Conservation (phyloP, 805 yeast genomes). For the Metschnikowia baotianmanensis region DNA sequence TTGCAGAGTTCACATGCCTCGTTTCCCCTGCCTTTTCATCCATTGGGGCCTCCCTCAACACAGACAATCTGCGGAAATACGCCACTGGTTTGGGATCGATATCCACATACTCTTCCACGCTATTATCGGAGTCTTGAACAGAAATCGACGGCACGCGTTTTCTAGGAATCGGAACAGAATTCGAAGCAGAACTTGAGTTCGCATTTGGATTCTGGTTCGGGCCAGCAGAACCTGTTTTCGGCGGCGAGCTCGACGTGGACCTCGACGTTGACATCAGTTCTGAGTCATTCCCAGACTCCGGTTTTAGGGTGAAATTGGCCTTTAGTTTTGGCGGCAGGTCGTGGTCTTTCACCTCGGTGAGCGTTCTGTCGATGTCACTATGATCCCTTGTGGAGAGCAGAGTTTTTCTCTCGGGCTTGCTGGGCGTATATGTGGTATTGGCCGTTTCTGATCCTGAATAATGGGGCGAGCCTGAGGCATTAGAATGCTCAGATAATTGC, state of each 20-base stretch:
- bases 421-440: constrained; percentile 12
- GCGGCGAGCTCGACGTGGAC: not conserved
- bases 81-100: constrained; percentile 57
- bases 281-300: too few species aligned
- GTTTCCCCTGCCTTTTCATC: too few species aligned
- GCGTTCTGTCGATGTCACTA: not conserved
- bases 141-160: too few species aligned
- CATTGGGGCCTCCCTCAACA: constrained; percentile 51
- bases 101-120: constrained; percentile 16
- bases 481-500: too few species aligned
- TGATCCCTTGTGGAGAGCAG: constrained; percentile 12
- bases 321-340: not conserved
- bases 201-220: too few species aligned
- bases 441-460: too few species aligned
- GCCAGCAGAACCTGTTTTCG: not conserved
- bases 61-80: constrained; percentile 62
- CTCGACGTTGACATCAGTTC: too few species aligned
- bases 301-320: not conserved
- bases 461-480: too few species aligned
- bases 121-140: not conserved
- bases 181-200: too few species aligned
- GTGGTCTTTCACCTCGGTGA: not conserved
- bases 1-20: too few species aligned
- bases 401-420: constrained; percentile 17
- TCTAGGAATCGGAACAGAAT: too few species aligned